Evolutionary conservation across 2,329 filamentous ascomycete species (phyloP).

Genomic region (Grosmannia huntii): DNA sequence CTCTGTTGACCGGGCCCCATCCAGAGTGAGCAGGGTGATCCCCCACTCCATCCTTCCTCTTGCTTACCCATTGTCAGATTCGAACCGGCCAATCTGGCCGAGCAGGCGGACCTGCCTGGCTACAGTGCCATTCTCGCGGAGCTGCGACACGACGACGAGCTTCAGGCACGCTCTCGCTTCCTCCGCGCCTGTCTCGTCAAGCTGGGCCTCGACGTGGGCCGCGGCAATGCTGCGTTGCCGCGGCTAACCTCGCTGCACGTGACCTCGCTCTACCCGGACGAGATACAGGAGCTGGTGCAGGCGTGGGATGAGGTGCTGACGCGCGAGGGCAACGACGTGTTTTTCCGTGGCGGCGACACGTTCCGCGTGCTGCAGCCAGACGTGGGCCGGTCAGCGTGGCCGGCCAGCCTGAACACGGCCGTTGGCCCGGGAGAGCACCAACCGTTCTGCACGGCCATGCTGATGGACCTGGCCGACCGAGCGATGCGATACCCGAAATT

Average conservation of each 20-base stretch:
- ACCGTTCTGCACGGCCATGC: conserved; percentile 8
- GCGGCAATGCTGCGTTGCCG: conserved; percentile 55
- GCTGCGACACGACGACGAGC: conserved; percentile 54
- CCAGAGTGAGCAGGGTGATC: conserved; percentile 52
- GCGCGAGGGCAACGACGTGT: conserved; percentile 51
- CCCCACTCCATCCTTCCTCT: not conserved
- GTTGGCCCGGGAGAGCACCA: not conserved
- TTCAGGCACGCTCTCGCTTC: conserved; percentile 51
- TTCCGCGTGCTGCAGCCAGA: conserved; percentile 64
- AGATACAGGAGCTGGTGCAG: conserved; percentile 45
- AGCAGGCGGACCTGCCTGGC: conserved; percentile 49
- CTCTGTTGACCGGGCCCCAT: conserved; percentile 75
- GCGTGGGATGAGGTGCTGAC: conserved; percentile 56
- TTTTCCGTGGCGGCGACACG: conserved; percentile 68
- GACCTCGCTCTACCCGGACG: conserved; percentile 52
- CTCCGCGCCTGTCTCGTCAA: conserved; percentile 68
- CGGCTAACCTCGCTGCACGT: conserved; percentile 72
- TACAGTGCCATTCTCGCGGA: conserved; percentile 59
- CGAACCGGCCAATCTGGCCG: conserved; percentile 62
- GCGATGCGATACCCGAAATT: conserved; percentile 10
- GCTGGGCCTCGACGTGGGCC: conserved; percentile 66
- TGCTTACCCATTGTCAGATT: conserved; percentile 45
- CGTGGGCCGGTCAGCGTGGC: conserved; percentile 20
- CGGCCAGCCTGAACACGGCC: not conserved
- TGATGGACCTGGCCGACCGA: conserved; percentile 9